Evolutionary conservation across 2,329 filamentous ascomycete genomes (phyloP).

Genomic region (Achaetomium macrosporum): DNA sequence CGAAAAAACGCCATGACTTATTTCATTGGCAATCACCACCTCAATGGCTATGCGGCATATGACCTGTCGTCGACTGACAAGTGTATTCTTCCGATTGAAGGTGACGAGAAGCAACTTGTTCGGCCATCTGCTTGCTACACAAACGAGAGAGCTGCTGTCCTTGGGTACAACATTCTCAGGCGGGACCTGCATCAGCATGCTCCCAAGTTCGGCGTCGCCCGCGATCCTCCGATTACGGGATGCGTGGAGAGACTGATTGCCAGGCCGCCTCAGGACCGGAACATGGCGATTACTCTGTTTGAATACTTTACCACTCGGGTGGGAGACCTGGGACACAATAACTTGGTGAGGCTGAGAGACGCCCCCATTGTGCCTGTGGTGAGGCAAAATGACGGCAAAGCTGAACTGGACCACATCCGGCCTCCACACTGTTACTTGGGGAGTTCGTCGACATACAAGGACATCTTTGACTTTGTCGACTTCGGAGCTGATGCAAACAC

Average conservation of each 20-base stretch:
- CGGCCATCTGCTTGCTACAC: constrained; percentile 74
- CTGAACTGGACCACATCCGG: constrained; percentile 48
- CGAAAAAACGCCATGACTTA: constrained; percentile 71
- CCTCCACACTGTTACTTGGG: constrained; percentile 80
- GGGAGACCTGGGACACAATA: constrained; percentile 61
- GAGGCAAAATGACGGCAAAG: constrained; percentile 26
- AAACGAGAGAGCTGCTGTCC: constrained; percentile 66
- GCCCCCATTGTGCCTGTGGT: constrained; percentile 67
- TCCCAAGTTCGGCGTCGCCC: constrained; percentile 75
- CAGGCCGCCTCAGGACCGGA: constrained; percentile 61
- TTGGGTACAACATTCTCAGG: constrained; percentile 75
- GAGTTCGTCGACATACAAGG: constrained; percentile 61
- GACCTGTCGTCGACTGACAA: constrained; percentile 50
- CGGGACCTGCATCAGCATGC: constrained; percentile 75
- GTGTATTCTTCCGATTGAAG: constrained; percentile 68
- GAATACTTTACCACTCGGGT: constrained; percentile 76
- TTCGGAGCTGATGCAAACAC: constrained; percentile 83
- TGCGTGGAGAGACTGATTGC: constrained; percentile 70
- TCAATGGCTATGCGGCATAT: constrained; percentile 66
- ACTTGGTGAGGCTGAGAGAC: constrained; percentile 54
- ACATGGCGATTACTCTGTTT: constrained; percentile 67
- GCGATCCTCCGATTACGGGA: constrained; percentile 70
- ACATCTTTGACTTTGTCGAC: constrained; percentile 96
- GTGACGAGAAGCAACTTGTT: constrained; percentile 59
- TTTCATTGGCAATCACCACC: constrained; percentile 73